These are phyloP conservation scores for Rhododendron kiyosumense DNA, from an alignment of 148 eudicot species.

Conservation along the genomic window DNA sequence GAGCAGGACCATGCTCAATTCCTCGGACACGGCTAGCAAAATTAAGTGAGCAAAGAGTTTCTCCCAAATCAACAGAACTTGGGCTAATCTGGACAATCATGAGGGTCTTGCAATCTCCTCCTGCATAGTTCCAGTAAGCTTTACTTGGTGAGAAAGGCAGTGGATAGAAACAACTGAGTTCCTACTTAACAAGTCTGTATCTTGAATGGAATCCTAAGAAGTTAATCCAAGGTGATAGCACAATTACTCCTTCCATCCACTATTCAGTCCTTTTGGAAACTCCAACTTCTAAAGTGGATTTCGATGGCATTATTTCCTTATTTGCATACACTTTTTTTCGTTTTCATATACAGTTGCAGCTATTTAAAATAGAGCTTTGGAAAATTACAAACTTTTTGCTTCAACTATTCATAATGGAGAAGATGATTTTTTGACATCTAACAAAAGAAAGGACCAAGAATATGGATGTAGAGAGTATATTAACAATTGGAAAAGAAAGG, in stretches of 20 bases:
- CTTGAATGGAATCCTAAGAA: background rate
- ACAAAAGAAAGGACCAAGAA: background rate
- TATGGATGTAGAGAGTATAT: background rate
- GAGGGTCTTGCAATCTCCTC: slow-evolving; percentile 94
- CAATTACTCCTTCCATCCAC: background rate
- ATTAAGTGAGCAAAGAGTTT: slow-evolving; percentile 87
- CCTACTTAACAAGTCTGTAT: background rate
- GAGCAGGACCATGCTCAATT: slow-evolving; percentile 88
- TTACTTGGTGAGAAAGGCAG: background rate
- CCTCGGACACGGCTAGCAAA: slow-evolving; percentile 96
- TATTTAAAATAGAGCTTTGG: background rate
- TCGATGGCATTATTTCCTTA: background rate
- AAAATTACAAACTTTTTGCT: background rate
- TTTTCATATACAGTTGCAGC: background rate
- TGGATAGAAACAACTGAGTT: background rate
- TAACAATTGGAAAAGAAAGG: background rate
- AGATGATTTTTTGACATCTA: background rate
- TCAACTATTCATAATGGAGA: background rate
- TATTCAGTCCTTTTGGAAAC: background rate
- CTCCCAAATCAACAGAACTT: slow-evolving; percentile 62
- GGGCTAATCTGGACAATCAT: slow-evolving; percentile 98
- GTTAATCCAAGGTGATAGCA: background rate
- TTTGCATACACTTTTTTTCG: background rate
- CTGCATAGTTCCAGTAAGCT: slow-evolving; percentile 28
- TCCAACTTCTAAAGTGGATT: background rate